Evolutionary conservation across 2,329 filamentous ascomycete species (phyloP), one percentile per base, ranked within the genome.

Genomic region (Phialophora chinensis): DNA sequence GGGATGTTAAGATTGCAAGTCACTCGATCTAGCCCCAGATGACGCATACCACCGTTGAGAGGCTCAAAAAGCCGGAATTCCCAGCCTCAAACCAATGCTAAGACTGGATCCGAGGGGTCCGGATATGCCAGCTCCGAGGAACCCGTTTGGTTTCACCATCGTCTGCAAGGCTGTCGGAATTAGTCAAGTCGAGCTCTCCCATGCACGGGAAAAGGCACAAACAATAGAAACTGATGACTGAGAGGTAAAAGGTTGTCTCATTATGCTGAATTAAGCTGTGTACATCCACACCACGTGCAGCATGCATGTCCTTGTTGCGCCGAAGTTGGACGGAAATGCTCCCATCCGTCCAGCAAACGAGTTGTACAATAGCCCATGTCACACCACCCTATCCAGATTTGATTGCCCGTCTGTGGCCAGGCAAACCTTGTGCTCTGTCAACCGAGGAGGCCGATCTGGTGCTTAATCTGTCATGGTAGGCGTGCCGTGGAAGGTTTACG

Each of bases 231-330:
- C 27, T 4, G 25, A 27, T 33, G 25, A 47, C 55, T 27, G 33
- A 27, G 54, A 60, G 47, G 57, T 55, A 58, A 66, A 50, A 35
- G 25, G 53, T 55, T 53, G 62, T 71, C 66, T 69, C 69, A 71
- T 71, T 71, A 69, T 69, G 66, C 65, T 69, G 66, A 63, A 69
- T 66, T 69, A 64, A 65, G 66, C 27, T 66, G 47, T 66, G 60
- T 65, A 63, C 65, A 44, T 66, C 62, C 62, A 54, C 64, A 49
- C 66, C 62, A 66, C 66, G 58, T 63, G 55, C 68, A 65, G 58
- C 58, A 69, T 50, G 35, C 35, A 20, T 29, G 42, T 49, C 62
- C 57, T 61, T 62, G 61, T 59, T 62, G 69, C 63, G 50, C 62
- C 60, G 50, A 63, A 58, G 58, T 65, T 47, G 65, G 66, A 67